Conservation (phyloP, 192 early-diverging fungal genomes). For the Gaertneriomyces sp. region DNA sequence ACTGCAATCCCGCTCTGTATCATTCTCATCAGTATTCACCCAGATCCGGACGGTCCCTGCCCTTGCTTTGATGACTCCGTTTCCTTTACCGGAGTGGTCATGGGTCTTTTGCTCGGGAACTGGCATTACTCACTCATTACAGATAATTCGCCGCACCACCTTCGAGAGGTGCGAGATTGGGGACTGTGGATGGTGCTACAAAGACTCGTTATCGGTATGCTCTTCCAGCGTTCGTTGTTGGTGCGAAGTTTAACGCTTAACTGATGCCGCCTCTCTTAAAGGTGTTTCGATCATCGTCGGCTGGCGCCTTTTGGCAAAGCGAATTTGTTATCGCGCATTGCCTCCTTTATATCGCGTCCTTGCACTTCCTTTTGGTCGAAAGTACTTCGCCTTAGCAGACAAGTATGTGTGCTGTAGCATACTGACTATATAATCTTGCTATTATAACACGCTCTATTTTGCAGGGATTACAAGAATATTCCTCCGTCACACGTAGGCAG, state of each 20-base stretch:
- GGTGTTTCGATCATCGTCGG: slow-evolving; percentile 19
- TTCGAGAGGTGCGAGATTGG: not conserved
- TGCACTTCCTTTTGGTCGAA: slow-evolving; percentile 17
- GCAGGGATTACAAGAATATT: slow-evolving; percentile 1
- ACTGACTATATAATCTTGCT: not conserved
- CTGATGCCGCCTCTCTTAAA: not conserved
- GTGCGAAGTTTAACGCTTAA: not conserved
- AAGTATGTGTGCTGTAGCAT: slow-evolving; percentile 12
- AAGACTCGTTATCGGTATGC: not conserved
- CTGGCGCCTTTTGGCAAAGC: slow-evolving; percentile 20
- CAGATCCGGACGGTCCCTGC: slow-evolving; percentile 68
- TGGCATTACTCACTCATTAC: slow-evolving; percentile 34
- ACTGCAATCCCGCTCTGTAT: slow-evolving; percentile 12
- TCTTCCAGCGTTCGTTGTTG: not conserved
- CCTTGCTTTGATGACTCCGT: slow-evolving; percentile 75
- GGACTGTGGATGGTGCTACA: slow-evolving; percentile 6
- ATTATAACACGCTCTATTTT: not conserved
- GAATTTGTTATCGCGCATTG: slow-evolving; percentile 14
- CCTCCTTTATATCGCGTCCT: slow-evolving; percentile 19
- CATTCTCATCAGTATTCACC: slow-evolving; percentile 35
- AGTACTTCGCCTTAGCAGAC: slow-evolving; percentile 23
- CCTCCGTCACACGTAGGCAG: slow-evolving; percentile 11
- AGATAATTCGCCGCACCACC: not conserved
- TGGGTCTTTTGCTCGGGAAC: slow-evolving; percentile 57
- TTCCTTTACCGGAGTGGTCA: slow-evolving; percentile 60